Conservation (phyloP, 768 basidiomycete species). For the Amanita rubescens region DNA sequence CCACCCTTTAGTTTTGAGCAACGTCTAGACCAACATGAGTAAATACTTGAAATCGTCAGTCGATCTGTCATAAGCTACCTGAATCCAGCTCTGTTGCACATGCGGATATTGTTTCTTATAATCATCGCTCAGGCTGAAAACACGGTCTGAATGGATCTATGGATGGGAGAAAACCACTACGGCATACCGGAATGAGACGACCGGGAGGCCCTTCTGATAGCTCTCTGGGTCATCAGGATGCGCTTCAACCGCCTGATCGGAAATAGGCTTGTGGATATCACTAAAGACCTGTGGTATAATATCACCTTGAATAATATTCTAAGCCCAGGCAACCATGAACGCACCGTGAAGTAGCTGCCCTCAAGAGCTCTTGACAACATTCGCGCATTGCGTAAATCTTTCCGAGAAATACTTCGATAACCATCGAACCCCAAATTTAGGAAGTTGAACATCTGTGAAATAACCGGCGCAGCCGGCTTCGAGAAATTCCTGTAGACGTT, state of each 20-base stretch:
- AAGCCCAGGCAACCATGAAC: background rate
- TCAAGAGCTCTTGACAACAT: conserved; percentile 52
- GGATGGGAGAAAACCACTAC: too few species aligned
- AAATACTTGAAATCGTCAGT: conserved; percentile 3
- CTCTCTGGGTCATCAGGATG: conserved; percentile 34
- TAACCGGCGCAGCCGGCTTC: conserved; percentile 49
- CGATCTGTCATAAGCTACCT: conserved; percentile 19
- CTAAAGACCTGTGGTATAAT: conserved; percentile 36
- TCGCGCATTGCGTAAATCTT: conserved; percentile 49
- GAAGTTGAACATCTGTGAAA: conserved; percentile 56
- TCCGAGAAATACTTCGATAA: conserved; percentile 35
- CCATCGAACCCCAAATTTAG: conserved; percentile 51
- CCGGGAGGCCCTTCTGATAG: conserved; percentile 50
- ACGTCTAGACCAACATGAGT: conserved; percentile 18
- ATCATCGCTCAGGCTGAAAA: conserved; percentile 37
- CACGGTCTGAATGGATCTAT: background rate
- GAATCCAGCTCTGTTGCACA: conserved; percentile 47
- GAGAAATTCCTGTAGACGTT: conserved; percentile 41
- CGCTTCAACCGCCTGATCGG: conserved; percentile 10
- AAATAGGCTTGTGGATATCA: conserved; percentile 40
- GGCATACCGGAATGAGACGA: conserved; percentile 47
- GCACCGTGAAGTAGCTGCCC: conserved; percentile 40
- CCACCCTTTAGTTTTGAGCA: conserved; percentile 48
- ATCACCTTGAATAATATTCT: background rate
- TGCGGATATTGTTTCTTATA: conserved; percentile 44